Conservation (phyloP, 2,329 filamentous ascomycete species). For the Boeremia exigua region DNA sequence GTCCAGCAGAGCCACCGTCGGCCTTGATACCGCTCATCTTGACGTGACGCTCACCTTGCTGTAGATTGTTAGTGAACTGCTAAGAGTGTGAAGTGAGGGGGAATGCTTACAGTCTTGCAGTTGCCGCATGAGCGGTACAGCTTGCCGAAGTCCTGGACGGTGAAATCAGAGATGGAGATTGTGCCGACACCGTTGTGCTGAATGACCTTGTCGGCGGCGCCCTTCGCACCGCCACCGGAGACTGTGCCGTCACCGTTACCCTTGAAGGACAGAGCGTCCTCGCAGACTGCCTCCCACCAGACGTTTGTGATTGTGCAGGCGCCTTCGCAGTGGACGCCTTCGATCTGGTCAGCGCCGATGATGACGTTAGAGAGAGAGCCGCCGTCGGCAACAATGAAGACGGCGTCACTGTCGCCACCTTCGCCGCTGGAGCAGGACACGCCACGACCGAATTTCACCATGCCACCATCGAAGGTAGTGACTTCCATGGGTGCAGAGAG, state of each 20-base stretch:
- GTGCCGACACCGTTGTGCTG: constrained; percentile 49
- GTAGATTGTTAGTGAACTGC: not conserved
- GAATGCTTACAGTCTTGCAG: constrained; percentile 53
- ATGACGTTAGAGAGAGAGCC: constrained; percentile 62
- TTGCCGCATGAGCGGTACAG: constrained; percentile 57
- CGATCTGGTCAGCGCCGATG: constrained; percentile 57
- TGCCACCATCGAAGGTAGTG: constrained; percentile 32
- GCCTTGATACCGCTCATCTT: constrained; percentile 29
- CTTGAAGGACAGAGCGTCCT: constrained; percentile 48
- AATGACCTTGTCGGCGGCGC: constrained; percentile 50
- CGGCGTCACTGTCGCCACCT: constrained; percentile 54
- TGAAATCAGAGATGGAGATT: constrained; percentile 46
- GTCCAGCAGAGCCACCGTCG: constrained; percentile 6
- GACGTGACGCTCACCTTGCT: constrained; percentile 48
- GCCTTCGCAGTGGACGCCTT: constrained; percentile 60
- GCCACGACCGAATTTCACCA: constrained; percentile 32
- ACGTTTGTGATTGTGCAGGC: constrained; percentile 56
- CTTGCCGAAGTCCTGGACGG: constrained; percentile 46
- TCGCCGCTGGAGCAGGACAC: constrained; percentile 48
- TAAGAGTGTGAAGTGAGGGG: constrained; percentile 23
- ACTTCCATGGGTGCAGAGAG: constrained; percentile 26
- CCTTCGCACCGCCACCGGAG: constrained; percentile 50
- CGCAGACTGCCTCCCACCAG: constrained; percentile 53
- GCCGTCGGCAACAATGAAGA: constrained; percentile 60
- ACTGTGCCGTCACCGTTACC: constrained; percentile 43